These are phyloP conservation scores for Ophiorrhiza pumila DNA, from an alignment of 257 asterid species.

Conservation along the genomic window DNA sequence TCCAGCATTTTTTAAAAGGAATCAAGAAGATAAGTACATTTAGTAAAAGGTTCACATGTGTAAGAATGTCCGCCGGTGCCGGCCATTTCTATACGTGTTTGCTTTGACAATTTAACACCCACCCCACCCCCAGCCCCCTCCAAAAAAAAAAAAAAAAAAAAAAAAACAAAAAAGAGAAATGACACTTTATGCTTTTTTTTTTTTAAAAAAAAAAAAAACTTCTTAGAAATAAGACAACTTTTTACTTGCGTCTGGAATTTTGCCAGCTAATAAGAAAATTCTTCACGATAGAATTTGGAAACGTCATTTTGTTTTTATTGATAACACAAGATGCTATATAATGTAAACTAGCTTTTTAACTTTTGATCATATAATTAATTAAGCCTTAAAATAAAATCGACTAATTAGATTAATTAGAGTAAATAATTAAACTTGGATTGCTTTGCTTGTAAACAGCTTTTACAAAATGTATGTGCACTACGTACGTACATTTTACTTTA, in stretches of 20 bases:
- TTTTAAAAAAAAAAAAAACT: no score
- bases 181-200: neutral
- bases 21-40: constrained; percentile 13
- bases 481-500: neutral
- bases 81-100: constrained; percentile 46
- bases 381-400: neutral
- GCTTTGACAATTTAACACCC: constrained; percentile 18
- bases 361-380: neutral
- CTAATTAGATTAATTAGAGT: neutral
- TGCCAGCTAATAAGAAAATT: constrained; percentile 13
- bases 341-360: neutral
- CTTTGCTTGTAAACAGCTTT: neutral
- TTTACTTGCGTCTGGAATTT: constrained; percentile 1
- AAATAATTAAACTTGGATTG: no score
- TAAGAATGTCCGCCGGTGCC: constrained; percentile 44
- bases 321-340: neutral
- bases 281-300: neutral
- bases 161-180: neutral
- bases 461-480: neutral
- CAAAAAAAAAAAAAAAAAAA: no score
- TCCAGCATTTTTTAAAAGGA: neutral
- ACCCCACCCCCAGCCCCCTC: neutral
- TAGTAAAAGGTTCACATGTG: constrained; percentile 26
- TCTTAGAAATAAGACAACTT: neutral
- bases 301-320: neutral